A percentile compares a stretch with the other conserved stretches of the same genome.
Evolutionary conservation across 306 rosid genomes (phyloP).

Genomic region (Calophaca sinica): DNA sequence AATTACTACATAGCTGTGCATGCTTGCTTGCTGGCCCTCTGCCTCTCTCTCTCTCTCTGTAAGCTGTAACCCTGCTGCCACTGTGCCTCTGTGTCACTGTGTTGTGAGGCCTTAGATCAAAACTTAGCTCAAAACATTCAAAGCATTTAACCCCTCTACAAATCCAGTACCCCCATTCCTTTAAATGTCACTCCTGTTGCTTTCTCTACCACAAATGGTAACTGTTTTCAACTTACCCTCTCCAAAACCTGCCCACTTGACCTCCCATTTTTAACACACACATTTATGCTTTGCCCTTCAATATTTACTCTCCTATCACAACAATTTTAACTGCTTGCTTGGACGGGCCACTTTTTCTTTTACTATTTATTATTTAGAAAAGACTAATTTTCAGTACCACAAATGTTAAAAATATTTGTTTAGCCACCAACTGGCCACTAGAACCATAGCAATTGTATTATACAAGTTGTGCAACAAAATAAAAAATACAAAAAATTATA

Average conservation of each 20-base stretch:
- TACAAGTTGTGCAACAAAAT: not conserved
- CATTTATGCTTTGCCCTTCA: conserved; percentile 40
- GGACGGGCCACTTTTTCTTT: conserved; percentile 27
- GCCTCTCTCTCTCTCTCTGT: conserved; percentile 52
- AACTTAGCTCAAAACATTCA: conserved; percentile 49
- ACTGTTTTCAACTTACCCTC: conserved; percentile 42
- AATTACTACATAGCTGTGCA: conserved; percentile 53
- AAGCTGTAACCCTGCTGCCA: conserved; percentile 56
- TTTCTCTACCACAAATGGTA: conserved; percentile 54
- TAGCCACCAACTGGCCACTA: no score
- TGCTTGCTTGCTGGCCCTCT: conserved; percentile 40
- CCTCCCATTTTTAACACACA: conserved; percentile 34
- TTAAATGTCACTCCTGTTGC: conserved; percentile 53
- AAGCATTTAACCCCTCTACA: conserved; percentile 45
- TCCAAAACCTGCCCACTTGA: conserved; percentile 39
- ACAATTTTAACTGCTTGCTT: conserved; percentile 1
- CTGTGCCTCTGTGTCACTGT: conserved; percentile 48
- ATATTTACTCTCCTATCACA: conserved; percentile 22
- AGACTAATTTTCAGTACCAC: no score
- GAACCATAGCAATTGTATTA: no score
- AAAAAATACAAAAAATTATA: no score
- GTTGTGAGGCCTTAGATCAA: conserved; percentile 40
- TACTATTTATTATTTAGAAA: not conserved
- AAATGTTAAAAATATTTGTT: no score
- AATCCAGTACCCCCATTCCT: conserved; percentile 40